phyloP scores from a whole-genome alignment of 768 basidiomycete species.

The Boletus edulis region DNA sequence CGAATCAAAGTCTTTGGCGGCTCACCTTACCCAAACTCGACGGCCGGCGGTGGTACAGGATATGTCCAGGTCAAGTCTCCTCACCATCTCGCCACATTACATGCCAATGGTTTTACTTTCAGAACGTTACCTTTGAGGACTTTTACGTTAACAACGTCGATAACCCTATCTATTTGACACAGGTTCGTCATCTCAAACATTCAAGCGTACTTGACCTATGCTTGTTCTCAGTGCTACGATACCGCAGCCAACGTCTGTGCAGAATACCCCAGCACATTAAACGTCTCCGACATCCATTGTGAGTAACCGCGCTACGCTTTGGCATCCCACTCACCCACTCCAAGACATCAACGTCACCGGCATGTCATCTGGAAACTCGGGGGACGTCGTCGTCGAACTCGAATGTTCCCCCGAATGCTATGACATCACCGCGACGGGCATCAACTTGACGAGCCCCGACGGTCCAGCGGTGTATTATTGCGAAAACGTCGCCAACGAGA shows the following conservation, averaged over 20 bases:
- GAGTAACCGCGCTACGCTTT: conserved; percentile 1
- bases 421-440: conserved; percentile 36
- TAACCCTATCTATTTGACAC: conserved; percentile 40
- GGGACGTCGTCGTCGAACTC: conserved; percentile 39
- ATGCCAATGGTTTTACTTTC: not conserved
- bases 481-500: conserved; percentile 32
- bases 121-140: conserved; percentile 26
- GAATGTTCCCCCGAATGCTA: conserved; percentile 40
- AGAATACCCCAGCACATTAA: conserved; percentile 35
- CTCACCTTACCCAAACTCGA: conserved; percentile 36
- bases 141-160: conserved; percentile 38
- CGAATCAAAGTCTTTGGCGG: conserved; percentile 54
- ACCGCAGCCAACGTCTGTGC: conserved; percentile 35
- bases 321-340: not conserved
- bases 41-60: conserved; percentile 43
- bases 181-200: conserved; percentile 17
- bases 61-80: conserved; percentile 33
- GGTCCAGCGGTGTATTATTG: conserved; percentile 36
- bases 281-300: conserved; percentile 45
- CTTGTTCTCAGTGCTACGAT: conserved; percentile 33
- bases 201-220: not conserved
- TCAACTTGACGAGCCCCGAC: conserved; percentile 25
- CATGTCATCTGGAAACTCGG: conserved; percentile 39
- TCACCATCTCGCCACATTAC: not conserved
- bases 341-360: conserved; percentile 41